Conservation (phyloP, 306 rosid species). For the Carpinus fangiana region DNA sequence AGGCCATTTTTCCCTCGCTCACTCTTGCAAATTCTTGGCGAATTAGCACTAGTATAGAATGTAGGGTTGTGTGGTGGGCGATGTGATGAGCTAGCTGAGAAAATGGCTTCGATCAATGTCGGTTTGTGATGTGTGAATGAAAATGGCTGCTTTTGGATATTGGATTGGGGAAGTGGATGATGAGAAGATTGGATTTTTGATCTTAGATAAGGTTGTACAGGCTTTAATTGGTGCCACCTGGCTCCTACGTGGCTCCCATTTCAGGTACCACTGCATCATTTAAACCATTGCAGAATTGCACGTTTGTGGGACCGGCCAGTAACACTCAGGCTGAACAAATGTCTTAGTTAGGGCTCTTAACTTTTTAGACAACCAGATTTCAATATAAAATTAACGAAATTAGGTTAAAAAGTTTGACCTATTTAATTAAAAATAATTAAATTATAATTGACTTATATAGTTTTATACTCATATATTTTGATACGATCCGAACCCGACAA, state of each 20-base stretch:
- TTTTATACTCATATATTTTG: too few relatives aligned
- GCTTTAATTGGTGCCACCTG: conserved; percentile 64
- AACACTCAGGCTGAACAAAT: too few relatives aligned
- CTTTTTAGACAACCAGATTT: too few relatives aligned
- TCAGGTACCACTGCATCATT: background rate
- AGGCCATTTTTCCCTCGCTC: conserved; percentile 53
- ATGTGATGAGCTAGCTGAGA: background rate
- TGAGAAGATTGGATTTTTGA: conserved; percentile 54
- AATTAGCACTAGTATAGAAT: background rate
- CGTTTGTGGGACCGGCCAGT: background rate
- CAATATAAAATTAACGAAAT: too few relatives aligned
- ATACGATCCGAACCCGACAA: too few relatives aligned
- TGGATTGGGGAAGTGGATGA: conserved; percentile 39
- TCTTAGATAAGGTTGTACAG: conserved; percentile 61
- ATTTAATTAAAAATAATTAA: too few relatives aligned
- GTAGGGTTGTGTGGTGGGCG: conserved; percentile 9
- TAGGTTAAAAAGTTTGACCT: too few relatives aligned
- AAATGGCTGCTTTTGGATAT: conserved; percentile 44
- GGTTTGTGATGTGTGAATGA: conserved; percentile 36
- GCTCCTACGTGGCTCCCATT: conserved; percentile 5
- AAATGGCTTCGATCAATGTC: conserved; percentile 19
- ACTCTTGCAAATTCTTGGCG: conserved; percentile 17
- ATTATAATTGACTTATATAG: too few relatives aligned
- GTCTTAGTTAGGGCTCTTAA: too few relatives aligned
- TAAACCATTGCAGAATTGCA: background rate